These are phyloP conservation scores for Aspergillus eucalypticola DNA, from an alignment of 2,329 filamentous ascomycete genomes.

Conservation along the genomic window DNA sequence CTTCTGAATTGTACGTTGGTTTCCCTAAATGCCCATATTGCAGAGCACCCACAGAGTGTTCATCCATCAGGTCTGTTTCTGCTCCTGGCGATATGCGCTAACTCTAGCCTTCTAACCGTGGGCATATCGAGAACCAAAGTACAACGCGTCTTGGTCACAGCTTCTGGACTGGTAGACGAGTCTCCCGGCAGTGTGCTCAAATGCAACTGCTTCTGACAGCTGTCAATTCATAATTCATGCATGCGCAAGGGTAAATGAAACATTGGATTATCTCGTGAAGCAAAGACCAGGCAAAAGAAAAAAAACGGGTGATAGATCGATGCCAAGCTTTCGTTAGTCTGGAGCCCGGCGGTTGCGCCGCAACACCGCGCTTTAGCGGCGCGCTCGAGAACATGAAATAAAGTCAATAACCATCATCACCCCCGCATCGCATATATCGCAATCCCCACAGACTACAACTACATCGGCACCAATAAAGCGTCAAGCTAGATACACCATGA, in stretches of 20 bases:
- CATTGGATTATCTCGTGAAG: neutral
- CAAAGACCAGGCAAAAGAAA: neutral
- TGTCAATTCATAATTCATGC: constrained; percentile 8
- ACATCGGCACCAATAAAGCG: neutral
- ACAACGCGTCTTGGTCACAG: constrained; percentile 1
- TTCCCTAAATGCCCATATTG: constrained; percentile 60
- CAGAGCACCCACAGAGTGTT: constrained; percentile 50
- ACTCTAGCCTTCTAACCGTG: constrained; percentile 19
- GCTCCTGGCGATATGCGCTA: constrained; percentile 29
- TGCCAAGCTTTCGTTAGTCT: constrained; percentile 14
- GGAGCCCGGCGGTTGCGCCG: constrained; percentile 14
- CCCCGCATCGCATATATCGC: neutral
- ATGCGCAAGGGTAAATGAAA: neutral
- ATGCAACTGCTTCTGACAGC: constrained; percentile 9
- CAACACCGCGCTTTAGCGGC: constrained; percentile 12
- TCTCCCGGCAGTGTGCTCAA: neutral
- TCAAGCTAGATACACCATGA: constrained; percentile 22
- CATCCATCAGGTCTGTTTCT: constrained; percentile 58
- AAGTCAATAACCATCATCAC: neutral
- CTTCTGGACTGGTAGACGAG: neutral
- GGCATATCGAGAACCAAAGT: constrained; percentile 31
- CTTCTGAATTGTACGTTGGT: constrained; percentile 51
- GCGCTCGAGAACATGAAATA: neutral
- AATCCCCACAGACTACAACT: neutral
- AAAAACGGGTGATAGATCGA: constrained; percentile 7